Percentiles rank a stretch among this genome's conserved stretches.
Conservation (phyloP, 2,329 filamentous ascomycete genomes). For the Fusarium illudens region DNA sequence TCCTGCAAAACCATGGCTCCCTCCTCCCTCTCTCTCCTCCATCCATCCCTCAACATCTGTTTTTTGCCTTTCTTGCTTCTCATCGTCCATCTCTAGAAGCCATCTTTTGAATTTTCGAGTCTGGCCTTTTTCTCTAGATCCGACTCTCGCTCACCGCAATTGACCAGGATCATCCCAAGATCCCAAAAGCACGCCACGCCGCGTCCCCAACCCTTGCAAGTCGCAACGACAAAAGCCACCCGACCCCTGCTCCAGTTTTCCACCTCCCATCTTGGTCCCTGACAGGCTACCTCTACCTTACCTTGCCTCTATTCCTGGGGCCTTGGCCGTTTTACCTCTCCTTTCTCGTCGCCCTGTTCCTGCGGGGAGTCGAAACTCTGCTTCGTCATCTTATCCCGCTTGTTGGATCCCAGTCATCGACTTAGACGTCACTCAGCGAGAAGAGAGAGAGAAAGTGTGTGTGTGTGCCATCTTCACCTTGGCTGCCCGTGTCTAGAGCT, state of each 20-base stretch:
- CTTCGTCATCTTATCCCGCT: slow-evolving; percentile 38
- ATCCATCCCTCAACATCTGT: too few species aligned
- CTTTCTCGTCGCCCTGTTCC: slow-evolving; percentile 40
- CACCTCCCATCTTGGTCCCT: slow-evolving; percentile 31
- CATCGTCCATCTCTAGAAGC: background rate
- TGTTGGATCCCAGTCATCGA: slow-evolving; percentile 27
- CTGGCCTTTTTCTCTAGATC: background rate
- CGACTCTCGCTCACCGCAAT: slow-evolving; percentile 19
- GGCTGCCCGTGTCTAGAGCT: slow-evolving; percentile 11
- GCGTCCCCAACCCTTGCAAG: slow-evolving; percentile 35
- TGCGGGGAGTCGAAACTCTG: slow-evolving; percentile 42
- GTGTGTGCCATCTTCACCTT: slow-evolving; percentile 9
- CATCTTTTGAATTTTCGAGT: background rate
- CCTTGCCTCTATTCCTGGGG: slow-evolving; percentile 21
- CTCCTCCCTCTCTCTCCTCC: background rate
- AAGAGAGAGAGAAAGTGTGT: too few species aligned
- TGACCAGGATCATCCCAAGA: slow-evolving; percentile 22
- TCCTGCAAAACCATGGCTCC: slow-evolving; percentile 4
- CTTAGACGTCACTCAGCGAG: slow-evolving; percentile 11
- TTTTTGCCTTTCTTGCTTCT: background rate
- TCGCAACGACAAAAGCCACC: slow-evolving; percentile 37
- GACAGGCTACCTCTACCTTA: slow-evolving; percentile 28
- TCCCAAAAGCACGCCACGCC: slow-evolving; percentile 41
- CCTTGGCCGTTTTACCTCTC: slow-evolving; percentile 32
- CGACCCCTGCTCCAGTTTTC: slow-evolving; percentile 41